Percentiles rank a stretch among this genome's conserved stretches.
Conservation (phyloP, 106 monocot genomes). For the Gastrodia elata region DNA sequence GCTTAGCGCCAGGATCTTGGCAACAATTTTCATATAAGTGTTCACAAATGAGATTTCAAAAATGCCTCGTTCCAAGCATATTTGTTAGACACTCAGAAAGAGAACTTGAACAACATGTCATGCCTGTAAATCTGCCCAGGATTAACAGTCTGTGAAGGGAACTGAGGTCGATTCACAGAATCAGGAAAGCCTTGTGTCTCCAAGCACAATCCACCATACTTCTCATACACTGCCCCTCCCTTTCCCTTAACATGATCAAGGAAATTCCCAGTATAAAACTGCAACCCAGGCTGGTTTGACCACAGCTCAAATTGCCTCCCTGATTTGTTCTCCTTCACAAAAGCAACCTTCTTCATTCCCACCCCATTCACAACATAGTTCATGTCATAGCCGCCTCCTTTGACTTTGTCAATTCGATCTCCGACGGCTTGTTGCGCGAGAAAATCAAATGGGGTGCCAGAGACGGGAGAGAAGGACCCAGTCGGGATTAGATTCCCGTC, state of each 20-base stretch:
- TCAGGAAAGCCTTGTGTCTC: slow-evolving; percentile 87
- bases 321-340: slow-evolving; percentile 27
- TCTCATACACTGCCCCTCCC: slow-evolving; percentile 30
- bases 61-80: no score
- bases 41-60: no score
- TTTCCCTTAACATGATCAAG: slow-evolving; percentile 48
- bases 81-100: slow-evolving; percentile 10
- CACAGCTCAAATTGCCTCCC: slow-evolving; percentile 59
- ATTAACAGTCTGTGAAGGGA: slow-evolving; percentile 62
- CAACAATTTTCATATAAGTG: no score
- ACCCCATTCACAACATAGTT: slow-evolving; percentile 39
- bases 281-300: slow-evolving; percentile 67
- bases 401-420: slow-evolving; percentile 25
- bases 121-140: slow-evolving; percentile 62
- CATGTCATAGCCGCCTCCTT: slow-evolving; percentile 57
- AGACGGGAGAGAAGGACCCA: slow-evolving; percentile 13
- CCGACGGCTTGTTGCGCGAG: slow-evolving; percentile 19
- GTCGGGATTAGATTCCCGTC: slow-evolving; percentile 29
- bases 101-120: slow-evolving; percentile 67
- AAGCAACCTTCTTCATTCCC: slow-evolving; percentile 58
- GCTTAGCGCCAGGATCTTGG: no score
- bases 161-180: slow-evolving; percentile 59
- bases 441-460: slow-evolving; percentile 36
- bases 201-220: slow-evolving; percentile 46
- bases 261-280: slow-evolving; percentile 70